Conservation (phyloP, 768 basidiomycete genomes). For the Leccinum obscurum region DNA sequence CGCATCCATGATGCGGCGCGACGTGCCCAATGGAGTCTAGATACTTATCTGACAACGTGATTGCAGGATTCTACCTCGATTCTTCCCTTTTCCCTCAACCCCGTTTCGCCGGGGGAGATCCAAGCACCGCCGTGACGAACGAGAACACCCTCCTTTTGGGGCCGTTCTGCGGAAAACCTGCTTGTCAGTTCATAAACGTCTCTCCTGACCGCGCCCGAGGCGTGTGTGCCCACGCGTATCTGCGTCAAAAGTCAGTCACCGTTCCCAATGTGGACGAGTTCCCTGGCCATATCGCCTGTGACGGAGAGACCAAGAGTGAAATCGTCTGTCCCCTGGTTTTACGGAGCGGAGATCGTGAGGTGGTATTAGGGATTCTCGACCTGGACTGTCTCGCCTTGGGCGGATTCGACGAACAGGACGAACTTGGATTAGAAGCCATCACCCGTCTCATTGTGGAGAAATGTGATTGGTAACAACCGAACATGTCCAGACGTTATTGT, state of each 20-base stretch:
- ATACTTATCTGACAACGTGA: conserved; percentile 20
- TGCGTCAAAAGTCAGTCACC: conserved; percentile 55
- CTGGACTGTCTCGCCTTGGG: conserved; percentile 74
- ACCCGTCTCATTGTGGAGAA: conserved; percentile 59
- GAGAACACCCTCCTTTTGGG: conserved; percentile 56
- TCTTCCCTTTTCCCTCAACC: conserved; percentile 60
- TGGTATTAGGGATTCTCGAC: conserved; percentile 68
- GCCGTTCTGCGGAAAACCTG: conserved; percentile 90
- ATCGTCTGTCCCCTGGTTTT: conserved; percentile 78
- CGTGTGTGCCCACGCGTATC: conserved; percentile 82
- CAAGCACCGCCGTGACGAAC: conserved; percentile 11
- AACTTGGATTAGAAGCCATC: conserved; percentile 73
- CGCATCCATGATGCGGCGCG: neutral
- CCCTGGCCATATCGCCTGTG: conserved; percentile 94
- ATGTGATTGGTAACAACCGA: conserved; percentile 58
- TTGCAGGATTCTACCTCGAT: conserved; percentile 82
- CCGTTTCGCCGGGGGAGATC: conserved; percentile 21
- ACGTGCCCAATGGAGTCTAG: neutral
- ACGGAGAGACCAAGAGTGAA: conserved; percentile 87
- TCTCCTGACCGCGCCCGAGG: conserved; percentile 58
- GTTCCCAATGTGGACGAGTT: conserved; percentile 78
- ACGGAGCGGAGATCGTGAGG: conserved; percentile 29
- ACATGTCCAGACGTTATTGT: conserved; percentile 13
- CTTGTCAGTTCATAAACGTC: conserved; percentile 79
- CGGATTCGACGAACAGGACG: conserved; percentile 80